Evolutionary conservation across 495 filamentous ascomycete genomes (phyloP).

Genomic region (Neurospora hispaniola): DNA sequence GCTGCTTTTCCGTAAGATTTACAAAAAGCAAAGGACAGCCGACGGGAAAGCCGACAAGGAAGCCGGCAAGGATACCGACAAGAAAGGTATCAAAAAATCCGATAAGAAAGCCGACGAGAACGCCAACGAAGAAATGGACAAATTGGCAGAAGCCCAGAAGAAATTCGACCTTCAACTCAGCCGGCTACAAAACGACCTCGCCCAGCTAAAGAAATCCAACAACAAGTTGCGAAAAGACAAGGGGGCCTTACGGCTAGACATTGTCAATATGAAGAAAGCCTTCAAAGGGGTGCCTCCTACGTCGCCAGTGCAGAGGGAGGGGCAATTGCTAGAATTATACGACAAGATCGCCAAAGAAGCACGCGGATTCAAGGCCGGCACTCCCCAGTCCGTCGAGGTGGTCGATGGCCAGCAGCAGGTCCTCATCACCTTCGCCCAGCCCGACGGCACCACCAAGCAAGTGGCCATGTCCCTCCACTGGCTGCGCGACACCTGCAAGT

Average conservation of each 20-base stretch:
- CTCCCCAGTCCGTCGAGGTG: not conserved
- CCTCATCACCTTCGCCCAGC: not conserved
- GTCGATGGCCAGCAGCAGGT: not conserved
- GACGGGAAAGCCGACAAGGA: not conserved
- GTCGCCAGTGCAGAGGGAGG: not conserved
- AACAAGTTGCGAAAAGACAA: not conserved
- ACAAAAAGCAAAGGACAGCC: not conserved
- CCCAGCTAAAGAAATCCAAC: not conserved
- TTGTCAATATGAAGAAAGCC: not conserved
- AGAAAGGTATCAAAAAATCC: no score
- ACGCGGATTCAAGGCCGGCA: not conserved
- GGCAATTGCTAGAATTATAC: not conserved
- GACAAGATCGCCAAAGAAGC: not conserved
- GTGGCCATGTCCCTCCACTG: constrained; percentile 26
- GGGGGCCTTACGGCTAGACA: not conserved
- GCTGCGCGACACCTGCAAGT: constrained; percentile 71
- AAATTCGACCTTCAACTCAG: not conserved
- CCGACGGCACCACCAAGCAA: not conserved
- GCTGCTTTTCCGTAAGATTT: not conserved
- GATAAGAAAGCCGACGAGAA: no score
- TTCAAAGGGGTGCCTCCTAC: not conserved
- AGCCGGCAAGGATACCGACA: no score
- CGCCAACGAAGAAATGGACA: not conserved
- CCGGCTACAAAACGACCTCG: not conserved
- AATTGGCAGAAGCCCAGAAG: not conserved